These are phyloP conservation scores for Misopates orontium DNA, from an alignment of 257 asterid species.

Conservation along the genomic window DNA sequence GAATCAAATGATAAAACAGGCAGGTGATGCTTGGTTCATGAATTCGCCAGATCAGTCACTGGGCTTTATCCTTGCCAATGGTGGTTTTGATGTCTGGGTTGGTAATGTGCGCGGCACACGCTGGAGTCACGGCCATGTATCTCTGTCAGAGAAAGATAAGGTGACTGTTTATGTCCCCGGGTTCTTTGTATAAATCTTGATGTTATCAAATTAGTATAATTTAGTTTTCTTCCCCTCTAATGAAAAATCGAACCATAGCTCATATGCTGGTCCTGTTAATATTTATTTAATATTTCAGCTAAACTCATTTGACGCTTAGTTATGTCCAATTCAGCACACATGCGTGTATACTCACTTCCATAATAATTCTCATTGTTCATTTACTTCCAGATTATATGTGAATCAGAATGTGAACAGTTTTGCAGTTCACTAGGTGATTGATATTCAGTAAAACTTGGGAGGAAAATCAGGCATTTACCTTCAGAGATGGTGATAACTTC, in stretches of 20 bases:
- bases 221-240: neutral
- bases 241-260: conserved; percentile 6
- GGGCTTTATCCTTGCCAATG: conserved; percentile 92
- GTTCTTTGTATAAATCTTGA: conserved; percentile 3
- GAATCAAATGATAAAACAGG: conserved; percentile 48
- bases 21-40: conserved; percentile 98
- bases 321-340: neutral
- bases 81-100: conserved; percentile 96
- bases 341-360: neutral
- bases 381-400: neutral
- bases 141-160: conserved; percentile 67
- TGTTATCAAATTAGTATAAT: neutral
- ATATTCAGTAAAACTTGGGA: too few relatives aligned
- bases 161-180: conserved; percentile 31
- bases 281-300: neutral
- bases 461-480: neutral
- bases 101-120: conserved; percentile 99
- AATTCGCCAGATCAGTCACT: conserved; percentile 72
- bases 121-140: conserved; percentile 94
- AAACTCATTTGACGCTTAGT: neutral
- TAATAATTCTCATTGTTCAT: neutral
- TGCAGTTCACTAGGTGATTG: neutral
- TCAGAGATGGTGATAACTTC: neutral
- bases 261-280: conserved; percentile 7
- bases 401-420: conserved; percentile 7